A percentile compares a stretch with the other conserved stretches of the same genome.
phyloP scores from a whole-genome alignment of 768 basidiomycete species.

The Mycena amicta region DNA sequence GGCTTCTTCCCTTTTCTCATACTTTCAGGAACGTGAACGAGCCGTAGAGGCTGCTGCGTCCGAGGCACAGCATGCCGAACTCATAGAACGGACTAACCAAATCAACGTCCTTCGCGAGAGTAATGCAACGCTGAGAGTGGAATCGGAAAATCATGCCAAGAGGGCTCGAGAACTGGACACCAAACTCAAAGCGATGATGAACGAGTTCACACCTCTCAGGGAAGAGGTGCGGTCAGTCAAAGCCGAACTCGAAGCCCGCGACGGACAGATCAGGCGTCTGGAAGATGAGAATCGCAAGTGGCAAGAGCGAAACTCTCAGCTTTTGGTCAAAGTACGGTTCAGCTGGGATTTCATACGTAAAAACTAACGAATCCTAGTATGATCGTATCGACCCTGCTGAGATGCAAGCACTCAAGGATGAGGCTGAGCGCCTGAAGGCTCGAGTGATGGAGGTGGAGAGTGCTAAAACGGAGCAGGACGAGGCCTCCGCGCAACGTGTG shows the following conservation, averaged over 20 bases:
- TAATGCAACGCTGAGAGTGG: constrained; percentile 81
- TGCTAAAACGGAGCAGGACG: constrained; percentile 26
- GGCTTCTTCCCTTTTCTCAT: not conserved
- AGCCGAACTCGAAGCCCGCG: constrained; percentile 76
- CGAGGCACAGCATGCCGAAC: constrained; percentile 79
- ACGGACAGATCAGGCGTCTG: constrained; percentile 65
- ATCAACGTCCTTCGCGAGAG: constrained; percentile 86
- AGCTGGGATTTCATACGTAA: too few relatives aligned
- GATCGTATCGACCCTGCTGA: constrained; percentile 89
- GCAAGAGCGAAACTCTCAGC: constrained; percentile 82
- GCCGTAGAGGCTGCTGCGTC: constrained; percentile 72
- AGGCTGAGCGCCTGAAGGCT: constrained; percentile 57
- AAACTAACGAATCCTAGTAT: constrained; percentile 56
- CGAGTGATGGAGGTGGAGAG: constrained; percentile 11
- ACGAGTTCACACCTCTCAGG: constrained; percentile 71
- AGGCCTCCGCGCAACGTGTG: constrained; percentile 37
- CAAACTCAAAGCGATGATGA: constrained; percentile 57
- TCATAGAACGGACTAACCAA: constrained; percentile 85
- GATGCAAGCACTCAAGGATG: constrained; percentile 75
- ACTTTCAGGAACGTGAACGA: constrained; percentile 73
- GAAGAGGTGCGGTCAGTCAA: constrained; percentile 66
- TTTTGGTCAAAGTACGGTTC: constrained; percentile 71
- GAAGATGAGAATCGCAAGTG: constrained; percentile 79
- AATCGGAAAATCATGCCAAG: constrained; percentile 71
- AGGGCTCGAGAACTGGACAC: constrained; percentile 67